Evolutionary conservation across 257 asterid species (phyloP).

Genomic region (Solanum chilense): DNA sequence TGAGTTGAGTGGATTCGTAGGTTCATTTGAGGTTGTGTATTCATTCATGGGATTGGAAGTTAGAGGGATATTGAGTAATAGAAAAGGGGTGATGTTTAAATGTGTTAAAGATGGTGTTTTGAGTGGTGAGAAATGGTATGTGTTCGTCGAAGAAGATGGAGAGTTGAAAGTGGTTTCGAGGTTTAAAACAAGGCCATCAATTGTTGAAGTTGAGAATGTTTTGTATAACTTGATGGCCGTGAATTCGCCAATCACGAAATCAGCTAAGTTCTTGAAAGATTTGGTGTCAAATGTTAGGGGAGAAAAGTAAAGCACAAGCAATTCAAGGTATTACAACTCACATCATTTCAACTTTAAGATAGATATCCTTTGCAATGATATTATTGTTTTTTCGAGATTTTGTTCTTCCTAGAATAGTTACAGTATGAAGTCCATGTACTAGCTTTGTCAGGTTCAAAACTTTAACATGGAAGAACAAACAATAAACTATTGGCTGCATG

Average conservation of each 20-base stretch:
- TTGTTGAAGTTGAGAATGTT: slow-evolving; percentile 5
- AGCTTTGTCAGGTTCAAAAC: background rate
- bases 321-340: background rate
- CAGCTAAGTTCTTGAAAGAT: slow-evolving; percentile 51
- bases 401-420: background rate
- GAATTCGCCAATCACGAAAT: slow-evolving; percentile 75
- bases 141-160: slow-evolving; percentile 34
- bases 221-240: slow-evolving; percentile 72
- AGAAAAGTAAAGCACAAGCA: background rate
- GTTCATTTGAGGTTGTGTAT: slow-evolving; percentile 72
- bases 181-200: slow-evolving; percentile 6
- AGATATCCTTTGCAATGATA: background rate
- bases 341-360: background rate
- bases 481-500: background rate
- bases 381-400: background rate
- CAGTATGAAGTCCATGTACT: background rate
- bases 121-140: slow-evolving; percentile 81
- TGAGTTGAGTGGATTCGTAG: slow-evolving; percentile 46
- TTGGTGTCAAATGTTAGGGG: slow-evolving; percentile 4
- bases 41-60: slow-evolving; percentile 88
- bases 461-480: background rate
- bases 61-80: slow-evolving; percentile 53
- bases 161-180: slow-evolving; percentile 43
- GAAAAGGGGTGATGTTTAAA: slow-evolving; percentile 72
- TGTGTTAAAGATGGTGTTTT: slow-evolving; percentile 61